phyloP scores from a whole-genome alignment of 352 stramenopile genomes.

The Plasmopara viticola region DNA sequence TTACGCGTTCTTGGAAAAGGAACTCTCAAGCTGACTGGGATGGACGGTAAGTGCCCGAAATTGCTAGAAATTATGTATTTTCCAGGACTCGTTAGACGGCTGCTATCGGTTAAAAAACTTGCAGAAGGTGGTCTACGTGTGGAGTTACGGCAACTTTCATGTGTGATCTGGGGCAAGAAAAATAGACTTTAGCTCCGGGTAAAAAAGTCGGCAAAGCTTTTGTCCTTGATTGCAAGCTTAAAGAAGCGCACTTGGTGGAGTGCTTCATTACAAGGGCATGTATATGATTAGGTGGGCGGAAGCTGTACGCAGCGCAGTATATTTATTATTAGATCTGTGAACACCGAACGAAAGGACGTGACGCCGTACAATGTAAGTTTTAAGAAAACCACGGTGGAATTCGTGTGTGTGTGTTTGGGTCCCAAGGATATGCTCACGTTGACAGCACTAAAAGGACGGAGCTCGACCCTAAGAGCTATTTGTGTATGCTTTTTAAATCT shows the following conservation, averaged over 20 bases:
- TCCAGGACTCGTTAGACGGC: background rate
- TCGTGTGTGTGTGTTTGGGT: background rate
- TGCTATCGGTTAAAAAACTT: constrained; percentile 9
- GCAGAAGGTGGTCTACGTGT: constrained; percentile 1
- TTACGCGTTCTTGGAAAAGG: constrained; percentile 5
- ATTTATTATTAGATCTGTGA: background rate
- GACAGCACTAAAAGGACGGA: background rate
- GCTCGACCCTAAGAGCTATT: background rate
- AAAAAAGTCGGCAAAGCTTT: background rate
- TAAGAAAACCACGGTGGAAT: background rate
- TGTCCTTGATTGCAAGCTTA: too few species aligned
- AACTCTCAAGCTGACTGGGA: constrained; percentile 4
- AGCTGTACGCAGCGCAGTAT: background rate
- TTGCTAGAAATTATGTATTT: constrained; percentile 9
- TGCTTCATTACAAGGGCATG: background rate
- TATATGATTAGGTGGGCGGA: background rate
- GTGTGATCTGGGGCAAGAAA: background rate
- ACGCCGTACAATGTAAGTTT: background rate
- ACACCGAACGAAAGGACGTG: background rate
- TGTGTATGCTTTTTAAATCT: background rate
- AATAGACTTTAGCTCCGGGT: background rate
- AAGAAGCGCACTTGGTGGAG: background rate
- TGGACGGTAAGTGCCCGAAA: background rate
- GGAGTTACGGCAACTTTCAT: too few species aligned
- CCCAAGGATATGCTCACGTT: background rate